Evolutionary conservation across 257 asterid species (phyloP).

Genomic region (Solanum rostratum): DNA sequence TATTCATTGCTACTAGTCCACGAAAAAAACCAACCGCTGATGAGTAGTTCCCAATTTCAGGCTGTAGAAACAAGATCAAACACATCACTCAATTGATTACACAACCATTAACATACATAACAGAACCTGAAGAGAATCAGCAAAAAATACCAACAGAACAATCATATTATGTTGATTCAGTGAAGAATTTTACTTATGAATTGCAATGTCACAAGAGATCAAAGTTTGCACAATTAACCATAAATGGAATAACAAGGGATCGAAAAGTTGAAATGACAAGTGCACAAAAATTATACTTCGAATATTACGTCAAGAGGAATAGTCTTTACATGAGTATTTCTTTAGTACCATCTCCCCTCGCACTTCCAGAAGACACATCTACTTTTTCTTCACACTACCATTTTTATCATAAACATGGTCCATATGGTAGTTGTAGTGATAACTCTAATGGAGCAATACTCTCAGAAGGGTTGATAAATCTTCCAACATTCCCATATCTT

Average conservation of each 20-base stretch:
- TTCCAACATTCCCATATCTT: conserved; percentile 37
- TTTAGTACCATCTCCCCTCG: conserved; percentile 16
- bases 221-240: neutral
- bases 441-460: conserved; percentile 28
- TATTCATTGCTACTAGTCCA: neutral
- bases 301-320: neutral
- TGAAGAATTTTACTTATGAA: neutral
- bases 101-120: neutral
- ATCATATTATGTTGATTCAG: neutral
- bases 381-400: conserved; percentile 19
- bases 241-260: neutral
- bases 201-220: neutral
- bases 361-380: conserved; percentile 17
- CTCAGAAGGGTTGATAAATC: conserved; percentile 37
- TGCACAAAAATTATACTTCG: neutral
- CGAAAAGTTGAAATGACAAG: neutral
- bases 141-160: neutral
- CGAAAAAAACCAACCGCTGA: neutral
- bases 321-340: neutral
- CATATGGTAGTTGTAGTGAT: conserved; percentile 16
- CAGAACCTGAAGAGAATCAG: neutral
- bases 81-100: neutral
- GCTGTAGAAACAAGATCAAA: neutral
- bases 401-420: conserved; percentile 10
- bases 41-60: neutral